A percentile compares a stretch with the other conserved stretches of the same genome.
Evolutionary conservation across 73 alveolate species (phyloP).

Genomic region (Stentor roeselii): DNA sequence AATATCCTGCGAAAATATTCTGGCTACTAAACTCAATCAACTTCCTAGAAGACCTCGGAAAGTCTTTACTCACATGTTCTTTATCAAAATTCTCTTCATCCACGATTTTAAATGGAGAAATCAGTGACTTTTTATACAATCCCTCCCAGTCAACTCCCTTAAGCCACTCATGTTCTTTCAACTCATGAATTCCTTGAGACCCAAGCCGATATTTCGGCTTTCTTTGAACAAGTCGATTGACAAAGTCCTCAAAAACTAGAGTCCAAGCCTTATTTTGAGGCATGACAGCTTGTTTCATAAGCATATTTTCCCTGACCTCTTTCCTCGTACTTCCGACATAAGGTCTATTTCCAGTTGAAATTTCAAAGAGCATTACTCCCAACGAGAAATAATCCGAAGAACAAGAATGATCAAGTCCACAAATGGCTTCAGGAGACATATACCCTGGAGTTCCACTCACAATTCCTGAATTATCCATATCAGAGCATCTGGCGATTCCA

Average conservation of each 20-base stretch:
- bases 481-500: conserved; percentile 46
- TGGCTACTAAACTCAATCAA: not conserved
- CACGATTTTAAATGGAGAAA: conserved; percentile 77
- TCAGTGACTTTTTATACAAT: conserved; percentile 64
- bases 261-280: conserved; percentile 96
- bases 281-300: conserved; percentile 67
- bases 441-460: conserved; percentile 51
- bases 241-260: conserved; percentile 92
- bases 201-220: conserved; percentile 61
- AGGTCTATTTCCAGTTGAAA: not conserved
- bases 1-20: not conserved
- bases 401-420: not conserved
- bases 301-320: not conserved
- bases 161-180: conserved; percentile 69
- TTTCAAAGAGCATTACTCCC: conserved; percentile 1
- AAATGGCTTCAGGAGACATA: conserved; percentile 42
- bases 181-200: conserved; percentile 49
- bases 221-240: conserved; percentile 52
- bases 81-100: not conserved
- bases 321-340: conserved; percentile 10
- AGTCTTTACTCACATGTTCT: not conserved
- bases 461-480: not conserved
- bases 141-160: conserved; percentile 79
- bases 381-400: not conserved
- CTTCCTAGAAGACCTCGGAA: not conserved